Base-by-base conservation (phyloP, 2,329 filamentous ascomycete genomes). In the Phymatotrichopsis omnivora region DNA sequence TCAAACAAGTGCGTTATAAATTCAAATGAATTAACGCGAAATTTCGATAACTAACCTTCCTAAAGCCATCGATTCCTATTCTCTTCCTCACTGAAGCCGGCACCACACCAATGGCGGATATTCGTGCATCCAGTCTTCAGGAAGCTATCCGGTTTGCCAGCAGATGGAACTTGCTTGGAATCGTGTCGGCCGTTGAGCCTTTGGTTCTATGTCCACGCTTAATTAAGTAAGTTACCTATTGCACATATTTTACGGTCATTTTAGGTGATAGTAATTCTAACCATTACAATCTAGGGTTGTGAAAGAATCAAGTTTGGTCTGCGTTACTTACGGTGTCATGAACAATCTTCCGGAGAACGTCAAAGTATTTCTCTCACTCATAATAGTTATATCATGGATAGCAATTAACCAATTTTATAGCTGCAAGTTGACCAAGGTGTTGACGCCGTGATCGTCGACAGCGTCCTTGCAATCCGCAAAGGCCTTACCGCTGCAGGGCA, bases 361-460 rank as follows among this genome's bases (percentile, higher is more conserved):
- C 27, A 80, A 89, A 71, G 84, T 91, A 72, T 64, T 77, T 62
- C 6, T 25, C 6, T 2, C 16, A 29, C 27, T 17, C 47, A 38
- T 33, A 39, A 49, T 55, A 45, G 47, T 8, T 14, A n/a, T 47
- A 38, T 41, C 30, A 23, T 14, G 12, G 10, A 1, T 20, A 31
- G 31, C 30, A n/a, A n/a, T 27, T 30, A n/a, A 28, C 45, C 28
- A 51, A 41, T n/a, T 53, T 39, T 57, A 55, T 61, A 87, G 79
- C 68, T 81, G 53, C 91, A 98, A 78, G 85, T 93, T 7, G 83
- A 85, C 43, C 85, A 95, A 65, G 89, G 91, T 36, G 95, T 98
- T 51, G 91, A 98, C 61, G 91, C 91, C 1, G 89, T 98, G 42
- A 98, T 98, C 60, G 91, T 96, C 11, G 91, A 98, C 62, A 91